Evolutionary conservation across 2,329 filamentous ascomycete species (phyloP).

Genomic region (Berkeleyomyces rouxiae): DNA sequence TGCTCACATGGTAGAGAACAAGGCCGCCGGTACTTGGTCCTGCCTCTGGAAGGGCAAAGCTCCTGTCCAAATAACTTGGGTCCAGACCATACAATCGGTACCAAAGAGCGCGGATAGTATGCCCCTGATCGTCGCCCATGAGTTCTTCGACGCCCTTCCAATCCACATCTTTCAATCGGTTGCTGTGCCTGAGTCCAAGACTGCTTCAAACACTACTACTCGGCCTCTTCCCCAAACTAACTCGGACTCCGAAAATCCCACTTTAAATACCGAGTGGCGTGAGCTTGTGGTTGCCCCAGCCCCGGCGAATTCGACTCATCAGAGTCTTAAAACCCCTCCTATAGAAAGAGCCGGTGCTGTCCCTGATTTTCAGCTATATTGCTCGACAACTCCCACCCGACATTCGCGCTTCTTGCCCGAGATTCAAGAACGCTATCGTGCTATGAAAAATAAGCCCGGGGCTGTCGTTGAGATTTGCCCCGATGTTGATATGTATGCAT

Average conservation of each 20-base stretch:
- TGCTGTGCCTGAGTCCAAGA: constrained; percentile 24
- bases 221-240: constrained; percentile 19
- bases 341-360: constrained; percentile 34
- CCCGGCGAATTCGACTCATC: constrained; percentile 36
- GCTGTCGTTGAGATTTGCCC: constrained; percentile 82
- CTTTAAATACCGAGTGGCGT: constrained; percentile 44
- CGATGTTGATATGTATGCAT: constrained; percentile 62
- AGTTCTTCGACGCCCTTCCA: constrained; percentile 95
- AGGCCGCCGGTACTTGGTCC: not conserved
- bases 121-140: constrained; percentile 89
- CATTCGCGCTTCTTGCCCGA: constrained; percentile 76
- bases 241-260: constrained; percentile 22
- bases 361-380: constrained; percentile 76
- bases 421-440: constrained; percentile 60
- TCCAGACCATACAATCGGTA: constrained; percentile 72
- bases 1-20: constrained; percentile 36
- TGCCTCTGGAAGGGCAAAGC: constrained; percentile 20
- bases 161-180: constrained; percentile 89
- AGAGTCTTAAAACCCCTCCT: constrained; percentile 36
- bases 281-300: constrained; percentile 64
- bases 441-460: constrained; percentile 46
- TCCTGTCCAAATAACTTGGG: constrained; percentile 66
- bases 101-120: constrained; percentile 46
- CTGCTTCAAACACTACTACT: constrained; percentile 17
- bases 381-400: constrained; percentile 59